Evolutionary conservation across 805 yeast genomes (phyloP).

Genomic region (Yamadazyma ubonensis): DNA sequence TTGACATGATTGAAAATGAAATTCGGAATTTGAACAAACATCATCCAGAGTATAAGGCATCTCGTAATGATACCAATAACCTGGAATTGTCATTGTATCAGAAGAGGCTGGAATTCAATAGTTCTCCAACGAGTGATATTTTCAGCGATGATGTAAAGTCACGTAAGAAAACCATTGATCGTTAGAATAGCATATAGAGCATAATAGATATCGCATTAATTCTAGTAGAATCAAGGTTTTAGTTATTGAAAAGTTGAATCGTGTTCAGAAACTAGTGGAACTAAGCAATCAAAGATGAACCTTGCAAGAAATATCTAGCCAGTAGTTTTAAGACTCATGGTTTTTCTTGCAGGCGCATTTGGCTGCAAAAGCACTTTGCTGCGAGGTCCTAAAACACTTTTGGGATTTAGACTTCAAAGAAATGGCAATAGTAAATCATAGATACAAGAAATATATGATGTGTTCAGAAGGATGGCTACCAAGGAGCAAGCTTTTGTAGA

Average conservation of each 20-base stretch:
- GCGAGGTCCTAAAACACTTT: too few species aligned
- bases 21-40: conserved; percentile 17
- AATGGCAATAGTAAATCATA: too few species aligned
- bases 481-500: too few species aligned
- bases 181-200: too few species aligned
- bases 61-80: conserved; percentile 36
- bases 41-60: conserved; percentile 22
- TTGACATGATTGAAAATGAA: conserved; percentile 22
- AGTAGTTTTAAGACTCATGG: background rate
- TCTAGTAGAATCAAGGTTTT: too few species aligned
- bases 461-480: too few species aligned
- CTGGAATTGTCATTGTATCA: conserved; percentile 21
- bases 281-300: too few species aligned
- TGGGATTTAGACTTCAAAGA: too few species aligned
- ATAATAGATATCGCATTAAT: conserved; percentile 9
- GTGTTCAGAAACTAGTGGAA: background rate
- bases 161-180: too few species aligned
- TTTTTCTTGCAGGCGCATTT: too few species aligned
- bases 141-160: conserved; percentile 9
- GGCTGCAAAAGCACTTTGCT: too few species aligned
- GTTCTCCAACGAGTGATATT: conserved; percentile 13
- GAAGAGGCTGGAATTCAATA: conserved; percentile 10
- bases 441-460: too few species aligned
- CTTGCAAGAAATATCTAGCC: background rate
- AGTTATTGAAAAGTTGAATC: background rate